These are phyloP conservation scores for Benincasa hispida DNA, from an alignment of 306 rosid species.

Conservation along the genomic window DNA sequence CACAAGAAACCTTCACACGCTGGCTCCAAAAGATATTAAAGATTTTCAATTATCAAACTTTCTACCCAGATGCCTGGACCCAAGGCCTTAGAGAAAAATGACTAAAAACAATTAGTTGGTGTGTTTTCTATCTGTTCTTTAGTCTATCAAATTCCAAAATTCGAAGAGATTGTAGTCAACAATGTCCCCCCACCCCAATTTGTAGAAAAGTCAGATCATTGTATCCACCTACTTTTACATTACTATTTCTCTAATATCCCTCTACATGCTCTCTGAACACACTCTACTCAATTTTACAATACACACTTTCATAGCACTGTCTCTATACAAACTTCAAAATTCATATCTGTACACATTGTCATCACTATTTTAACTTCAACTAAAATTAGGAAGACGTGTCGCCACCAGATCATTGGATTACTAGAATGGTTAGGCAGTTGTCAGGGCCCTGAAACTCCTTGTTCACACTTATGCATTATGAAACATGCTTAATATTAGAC, in stretches of 20 bases:
- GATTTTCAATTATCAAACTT: neutral
- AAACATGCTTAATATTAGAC: neutral
- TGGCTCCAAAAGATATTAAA: neutral
- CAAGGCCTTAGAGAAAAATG: neutral
- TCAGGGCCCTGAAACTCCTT: neutral
- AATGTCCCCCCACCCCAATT: neutral
- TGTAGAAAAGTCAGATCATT: neutral
- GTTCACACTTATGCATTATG: neutral
- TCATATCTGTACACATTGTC: neutral
- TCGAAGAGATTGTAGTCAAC: neutral
- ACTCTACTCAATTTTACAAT: neutral
- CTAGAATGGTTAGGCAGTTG: neutral
- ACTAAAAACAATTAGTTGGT: neutral
- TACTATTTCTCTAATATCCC: neutral
- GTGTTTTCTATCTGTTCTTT: neutral
- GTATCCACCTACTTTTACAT: neutral
- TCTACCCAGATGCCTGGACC: neutral
- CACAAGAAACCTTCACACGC: neutral
- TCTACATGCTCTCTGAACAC: neutral
- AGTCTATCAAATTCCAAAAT: neutral
- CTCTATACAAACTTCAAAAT: neutral
- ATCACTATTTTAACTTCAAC: neutral
- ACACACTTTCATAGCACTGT: neutral
- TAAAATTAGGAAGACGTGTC: neutral
- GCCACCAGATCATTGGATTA: neutral